Evolutionary conservation across 306 rosid species (phyloP), one percentile per base, ranked within the genome.

Genomic region (Prunus kanzakura): DNA sequence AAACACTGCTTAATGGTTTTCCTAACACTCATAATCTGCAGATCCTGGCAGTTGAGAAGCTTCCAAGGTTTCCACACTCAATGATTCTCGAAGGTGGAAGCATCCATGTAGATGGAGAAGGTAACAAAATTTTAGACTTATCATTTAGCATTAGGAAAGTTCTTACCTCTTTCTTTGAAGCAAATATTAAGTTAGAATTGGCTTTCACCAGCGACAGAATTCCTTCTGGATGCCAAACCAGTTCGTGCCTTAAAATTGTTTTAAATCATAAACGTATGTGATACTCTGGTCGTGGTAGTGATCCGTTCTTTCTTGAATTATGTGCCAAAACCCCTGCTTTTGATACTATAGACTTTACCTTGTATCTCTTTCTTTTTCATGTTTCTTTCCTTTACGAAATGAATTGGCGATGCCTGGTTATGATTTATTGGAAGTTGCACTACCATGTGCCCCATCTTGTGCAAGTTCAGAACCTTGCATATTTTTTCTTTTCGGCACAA

Each of bases 31-130:
- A 6, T 46, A 45, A 46, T 71, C 84, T 78, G 64, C 76, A 95
- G 98, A 90, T 92, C 76, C 84, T 92, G 86, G 92, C 55, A 23
- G 74, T 82, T 66, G 97, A 95, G 86, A 87, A 67, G 86, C 49
- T 95, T 82, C 97, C 92, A 67, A 85, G 88, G 75, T 92, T 95
- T 89, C 74, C 86, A 8, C 88, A 90, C 41, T 67, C 88, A 4
- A 74, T 90, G 78, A 79, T 95, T 82, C 96, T 95, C 49, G 99
- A 95, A 92, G 97, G 99, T 18, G 99, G 99, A 82, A 92, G 97
- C 84, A 92, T 95, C 81, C 99, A 95, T 82, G 99, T 95, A 15
- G 99, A 95, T 88, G 99, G 99, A 83, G 93, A 95, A 86, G 97
- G 99, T 92, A 83, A 77, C 78, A 65, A 30, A 63, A 56, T n/a